Evolutionary conservation across 208 protist genomes (phyloP), one percentile per base, ranked within the genome.

Genomic region (Acanthamoeba lenticulata): DNA sequence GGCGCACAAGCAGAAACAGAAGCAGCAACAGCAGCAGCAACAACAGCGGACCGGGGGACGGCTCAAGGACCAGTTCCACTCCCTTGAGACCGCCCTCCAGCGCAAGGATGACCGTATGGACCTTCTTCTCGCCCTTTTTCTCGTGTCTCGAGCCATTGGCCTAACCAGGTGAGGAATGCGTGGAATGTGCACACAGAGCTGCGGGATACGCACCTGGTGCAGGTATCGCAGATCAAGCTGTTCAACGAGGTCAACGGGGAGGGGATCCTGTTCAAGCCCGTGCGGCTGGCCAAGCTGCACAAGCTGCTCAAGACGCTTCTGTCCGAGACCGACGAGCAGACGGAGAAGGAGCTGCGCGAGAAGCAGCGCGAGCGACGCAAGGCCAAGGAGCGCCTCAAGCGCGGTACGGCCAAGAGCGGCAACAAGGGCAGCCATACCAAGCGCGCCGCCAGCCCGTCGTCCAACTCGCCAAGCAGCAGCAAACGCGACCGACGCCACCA

Each of bases 311-410:
- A 86, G 77, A 86, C 77, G 27, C 44, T 86, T 0, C 44, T 86
- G 24, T 40, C 77, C 0, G 77, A 86, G 40, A 57, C 49, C 77
- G 77, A 86, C 29, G 77, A 86, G 44, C 42, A 86, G n/a, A 60
- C 24, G 77, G 77, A 86, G 77, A 86, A 86, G 77, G 77, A 86
- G 77, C 36, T 19, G 77, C 77, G 77, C 77, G 77, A 86, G 77
- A 86, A 86, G 77, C 77, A 86, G 44, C 77, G 77, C 6, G 77
- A 86, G 77, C 77, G 77, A 19, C 77, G 77, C 40, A 86, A 86
- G 45, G 77, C 77, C 77, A 86, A 86, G 77, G 77, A 86, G 45
- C 77, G 77, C 29, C 77, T 86, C 11, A 86, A 86, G 45, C 77
- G 45, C 62, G 62, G 62, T 24, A 57, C 49, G 49, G 49, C 19